Evolutionary conservation across 495 filamentous ascomycete genomes (phyloP), one percentile per base, ranked within the genome.

Genomic region (Penicillium canescens): DNA sequence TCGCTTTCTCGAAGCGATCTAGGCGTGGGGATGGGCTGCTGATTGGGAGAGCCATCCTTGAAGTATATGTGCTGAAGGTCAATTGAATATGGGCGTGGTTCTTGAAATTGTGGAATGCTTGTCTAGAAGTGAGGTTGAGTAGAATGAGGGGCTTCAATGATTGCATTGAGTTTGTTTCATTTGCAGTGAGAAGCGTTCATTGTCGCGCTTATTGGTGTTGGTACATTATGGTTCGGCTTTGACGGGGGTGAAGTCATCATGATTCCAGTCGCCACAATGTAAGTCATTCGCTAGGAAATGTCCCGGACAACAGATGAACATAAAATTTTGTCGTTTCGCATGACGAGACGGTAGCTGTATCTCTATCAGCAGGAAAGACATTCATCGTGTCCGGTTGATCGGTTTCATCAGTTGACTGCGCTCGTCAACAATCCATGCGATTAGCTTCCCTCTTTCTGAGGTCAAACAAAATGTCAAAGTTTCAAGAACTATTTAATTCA

Each of bases 1-100:
- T 69, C 39, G 73, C 69, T 48, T 68, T 51, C 37, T 65, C 61
- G 65, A 77, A 75, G 46, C 62, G 68, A 37, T 54, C 55, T 8
- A 78, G 57, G 5, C 56, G 57, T 6, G 69, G 59, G n/a, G 68
- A 66, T n/a, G 57, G 56, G 46, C 57, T 62, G 37, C 49, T 54
- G 39, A 50, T 57, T 34, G 62, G 59, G 24, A 53, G 53, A 38
- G 62, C 56, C 64, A 70, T 72, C 18, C 33, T 69, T 12, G n/a
- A 39, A 1, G 34, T 37, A 26, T 54, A 37, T 33, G 13, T 12
- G 4, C 39, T 46, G 34, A 18, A 16, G 6, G 8, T 6, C 11
- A 4, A 7, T 20, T 14, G 38, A 10, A 11, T 40, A 33, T 49
- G 12, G 35, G 21, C 40, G 21, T 46, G 21, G 43, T 23, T 33